Evolutionary conservation across 2,329 filamentous ascomycete genomes (phyloP).

Genomic region (Colletotrichum brevisporum): DNA sequence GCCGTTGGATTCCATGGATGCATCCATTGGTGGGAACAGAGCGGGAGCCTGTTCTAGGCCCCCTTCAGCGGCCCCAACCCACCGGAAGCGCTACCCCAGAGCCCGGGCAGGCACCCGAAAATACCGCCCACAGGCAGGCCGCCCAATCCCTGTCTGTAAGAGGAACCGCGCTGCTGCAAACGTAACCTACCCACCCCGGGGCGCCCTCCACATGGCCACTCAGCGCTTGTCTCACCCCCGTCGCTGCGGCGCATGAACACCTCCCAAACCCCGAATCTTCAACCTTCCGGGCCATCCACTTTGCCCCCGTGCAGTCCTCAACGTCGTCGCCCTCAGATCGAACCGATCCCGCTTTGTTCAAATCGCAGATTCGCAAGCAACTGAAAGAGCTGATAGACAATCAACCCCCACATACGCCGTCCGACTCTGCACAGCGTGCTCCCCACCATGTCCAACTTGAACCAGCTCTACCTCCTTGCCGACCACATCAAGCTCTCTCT

Average conservation of each 20-base stretch:
- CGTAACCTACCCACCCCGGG: slow-evolving; percentile 9
- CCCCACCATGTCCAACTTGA: slow-evolving; percentile 68
- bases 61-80: slow-evolving; percentile 7
- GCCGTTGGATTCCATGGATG: background rate
- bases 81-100: slow-evolving; percentile 25
- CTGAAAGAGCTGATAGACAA: background rate
- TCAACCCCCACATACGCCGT: background rate
- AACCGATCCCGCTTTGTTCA: background rate
- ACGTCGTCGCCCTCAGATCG: slow-evolving; percentile 5
- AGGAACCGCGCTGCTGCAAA: slow-evolving; percentile 19
- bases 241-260: slow-evolving; percentile 33
- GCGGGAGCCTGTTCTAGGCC: background rate
- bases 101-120: slow-evolving; percentile 11
- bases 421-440: background rate
- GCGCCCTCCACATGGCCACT: slow-evolving; percentile 29
- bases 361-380: slow-evolving; percentile 5
- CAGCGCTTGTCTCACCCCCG: slow-evolving; percentile 33
- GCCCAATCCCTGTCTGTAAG: slow-evolving; percentile 16
- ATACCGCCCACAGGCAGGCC: slow-evolving; percentile 4
- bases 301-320: slow-evolving; percentile 7
- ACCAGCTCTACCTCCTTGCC: slow-evolving; percentile 91
- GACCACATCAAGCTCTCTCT: slow-evolving; percentile 98
- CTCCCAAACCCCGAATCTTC: slow-evolving; percentile 31
- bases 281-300: slow-evolving; percentile 22
- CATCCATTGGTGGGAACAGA: background rate